phyloP scores from a whole-genome alignment of 2,329 filamentous ascomycete genomes.

The Cladophialophora chaetospira region DNA sequence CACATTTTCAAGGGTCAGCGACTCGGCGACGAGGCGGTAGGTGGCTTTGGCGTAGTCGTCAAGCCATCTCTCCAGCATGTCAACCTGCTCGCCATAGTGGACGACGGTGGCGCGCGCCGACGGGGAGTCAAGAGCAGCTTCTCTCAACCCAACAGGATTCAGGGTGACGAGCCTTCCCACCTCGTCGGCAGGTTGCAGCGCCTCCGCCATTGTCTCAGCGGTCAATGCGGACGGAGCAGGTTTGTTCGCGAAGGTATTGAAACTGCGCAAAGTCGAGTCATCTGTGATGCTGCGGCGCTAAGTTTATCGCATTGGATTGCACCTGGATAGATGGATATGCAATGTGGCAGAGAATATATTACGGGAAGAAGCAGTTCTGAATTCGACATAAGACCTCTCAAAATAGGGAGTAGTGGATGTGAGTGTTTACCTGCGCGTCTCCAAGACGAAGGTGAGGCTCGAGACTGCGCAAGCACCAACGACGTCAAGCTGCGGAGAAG shows the following conservation, averaged over 20 bases:
- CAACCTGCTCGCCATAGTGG: constrained; percentile 90
- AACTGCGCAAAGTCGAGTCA: neutral
- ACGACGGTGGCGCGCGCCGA: constrained; percentile 85
- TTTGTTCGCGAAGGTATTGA: neutral
- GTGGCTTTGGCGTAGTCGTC: constrained; percentile 68
- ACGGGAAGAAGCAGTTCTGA: neutral
- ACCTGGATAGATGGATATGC: no score
- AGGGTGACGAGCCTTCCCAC: constrained; percentile 51
- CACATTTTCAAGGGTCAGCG: constrained; percentile 74
- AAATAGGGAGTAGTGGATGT: no score
- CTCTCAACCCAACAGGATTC: constrained; percentile 80
- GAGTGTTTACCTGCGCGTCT: neutral
- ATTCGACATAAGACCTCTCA: neutral
- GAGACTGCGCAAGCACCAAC: neutral
- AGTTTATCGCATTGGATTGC: neutral
- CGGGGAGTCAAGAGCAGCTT: constrained; percentile 93
- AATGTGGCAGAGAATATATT: neutral
- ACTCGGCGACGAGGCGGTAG: constrained; percentile 63
- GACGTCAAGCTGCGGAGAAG: neutral
- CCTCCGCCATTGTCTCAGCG: constrained; percentile 13
- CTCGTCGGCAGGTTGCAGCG: constrained; percentile 30
- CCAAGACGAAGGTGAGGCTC: neutral
- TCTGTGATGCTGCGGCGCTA: neutral
- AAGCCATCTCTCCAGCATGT: constrained; percentile 89
- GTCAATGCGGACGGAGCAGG: neutral